Percentiles rank a stretch among this genome's conserved stretches.
These are phyloP conservation scores for Paraphoma sp. DNA, from an alignment of 2,329 filamentous ascomycete genomes.

Conservation along the genomic window DNA sequence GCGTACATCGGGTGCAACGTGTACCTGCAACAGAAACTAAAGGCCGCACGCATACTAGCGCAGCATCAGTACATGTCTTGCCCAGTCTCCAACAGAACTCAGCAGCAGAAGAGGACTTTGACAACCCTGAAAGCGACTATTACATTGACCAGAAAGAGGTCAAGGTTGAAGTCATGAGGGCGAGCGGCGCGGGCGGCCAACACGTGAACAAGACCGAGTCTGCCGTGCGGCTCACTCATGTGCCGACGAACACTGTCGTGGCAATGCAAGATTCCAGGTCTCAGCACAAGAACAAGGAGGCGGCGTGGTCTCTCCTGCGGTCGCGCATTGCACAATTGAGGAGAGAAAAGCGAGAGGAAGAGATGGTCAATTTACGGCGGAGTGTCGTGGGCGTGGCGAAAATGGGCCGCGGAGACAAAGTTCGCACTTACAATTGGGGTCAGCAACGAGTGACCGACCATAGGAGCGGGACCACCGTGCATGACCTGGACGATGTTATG, in stretches of 20 bases:
- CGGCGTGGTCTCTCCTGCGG: constrained; percentile 84
- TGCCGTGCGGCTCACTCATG: constrained; percentile 88
- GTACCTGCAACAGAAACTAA: constrained; percentile 90
- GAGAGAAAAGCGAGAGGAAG: constrained; percentile 83
- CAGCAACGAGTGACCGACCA: constrained; percentile 89
- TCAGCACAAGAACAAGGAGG: constrained; percentile 86
- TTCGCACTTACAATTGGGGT: constrained; percentile 85
- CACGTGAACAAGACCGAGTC: constrained; percentile 99
- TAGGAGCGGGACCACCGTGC: constrained; percentile 77
- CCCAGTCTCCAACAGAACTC: constrained; percentile 75
- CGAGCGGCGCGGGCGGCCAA: constrained; percentile 90
- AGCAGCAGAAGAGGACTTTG: constrained; percentile 63
- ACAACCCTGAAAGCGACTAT: constrained; percentile 89
- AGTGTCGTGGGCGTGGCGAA: constrained; percentile 79
- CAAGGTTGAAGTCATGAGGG: constrained; percentile 85
- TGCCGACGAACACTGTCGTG: constrained; percentile 84
- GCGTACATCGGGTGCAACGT: constrained; percentile 93
- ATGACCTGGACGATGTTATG: constrained; percentile 82
- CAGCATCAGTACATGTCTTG: constrained; percentile 89
- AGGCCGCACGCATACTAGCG: constrained; percentile 91
- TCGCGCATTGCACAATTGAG: constrained; percentile 80
- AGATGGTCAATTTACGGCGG: constrained; percentile 74
- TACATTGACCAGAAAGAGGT: constrained; percentile 88
- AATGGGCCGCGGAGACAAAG: constrained; percentile 91
- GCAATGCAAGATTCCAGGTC: constrained; percentile 92